Percentiles rank a stretch among this genome's conserved stretches.
phyloP scores from a whole-genome alignment of 2,329 filamentous ascomycete species.

The Fusarium beomiforme region DNA sequence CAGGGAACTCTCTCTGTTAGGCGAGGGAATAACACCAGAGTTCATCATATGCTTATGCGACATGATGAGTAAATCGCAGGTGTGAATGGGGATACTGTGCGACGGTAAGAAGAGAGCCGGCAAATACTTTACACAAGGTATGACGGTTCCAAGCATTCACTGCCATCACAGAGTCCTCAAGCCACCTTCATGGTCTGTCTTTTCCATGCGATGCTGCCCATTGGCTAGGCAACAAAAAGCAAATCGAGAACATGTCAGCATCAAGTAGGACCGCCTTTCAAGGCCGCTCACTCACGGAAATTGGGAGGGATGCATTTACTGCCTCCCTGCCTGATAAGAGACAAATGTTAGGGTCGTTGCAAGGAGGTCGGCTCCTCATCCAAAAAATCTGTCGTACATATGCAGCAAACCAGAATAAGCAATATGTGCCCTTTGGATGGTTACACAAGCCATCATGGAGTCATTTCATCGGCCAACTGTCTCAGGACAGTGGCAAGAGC shows the following conservation, averaged over 20 bases:
- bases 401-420: background rate
- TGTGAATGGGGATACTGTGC: background rate
- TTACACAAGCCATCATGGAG: background rate
- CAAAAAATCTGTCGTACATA: no score
- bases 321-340: no score
- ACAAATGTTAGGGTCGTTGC: no score
- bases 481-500: background rate
- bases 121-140: background rate
- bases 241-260: background rate
- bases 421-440: background rate
- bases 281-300: background rate
- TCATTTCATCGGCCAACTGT: background rate
- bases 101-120: background rate
- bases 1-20: no score
- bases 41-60: background rate
- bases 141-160: background rate
- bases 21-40: background rate
- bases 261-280: background rate
- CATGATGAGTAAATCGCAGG: background rate
- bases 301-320: no score
- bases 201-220: background rate
- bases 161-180: background rate
- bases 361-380: no score
- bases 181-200: no score
- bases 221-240: fast-evolving